Percentiles rank a stretch among this genome's conserved stretches.
Conservation (phyloP, 2,329 filamentous ascomycete species). For the Podosphaera aphanis region DNA sequence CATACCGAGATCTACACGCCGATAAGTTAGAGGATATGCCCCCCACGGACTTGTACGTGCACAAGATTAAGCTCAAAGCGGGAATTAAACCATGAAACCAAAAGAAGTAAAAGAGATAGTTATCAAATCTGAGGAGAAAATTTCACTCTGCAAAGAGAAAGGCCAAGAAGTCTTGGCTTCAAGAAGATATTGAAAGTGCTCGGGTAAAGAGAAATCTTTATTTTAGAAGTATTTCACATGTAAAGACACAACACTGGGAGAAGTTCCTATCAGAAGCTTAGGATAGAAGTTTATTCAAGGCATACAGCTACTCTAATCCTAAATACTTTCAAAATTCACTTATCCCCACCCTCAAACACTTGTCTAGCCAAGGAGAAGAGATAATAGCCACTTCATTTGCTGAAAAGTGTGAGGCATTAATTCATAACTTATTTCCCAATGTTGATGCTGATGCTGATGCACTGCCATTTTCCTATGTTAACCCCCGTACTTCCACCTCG, state of each 20-base stretch:
- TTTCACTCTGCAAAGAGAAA: neutral
- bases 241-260: neutral
- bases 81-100: too few relatives aligned
- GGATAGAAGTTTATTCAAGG: neutral
- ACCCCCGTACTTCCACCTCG: too few relatives aligned
- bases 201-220: neutral
- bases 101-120: too few relatives aligned
- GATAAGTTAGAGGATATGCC: too few relatives aligned
- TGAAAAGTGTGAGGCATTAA: neutral
- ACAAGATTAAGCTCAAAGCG: too few relatives aligned
- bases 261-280: neutral
- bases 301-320: too few relatives aligned
- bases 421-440: neutral
- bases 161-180: neutral
- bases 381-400: neutral
- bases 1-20: too few relatives aligned
- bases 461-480: too few relatives aligned
- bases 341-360: neutral
- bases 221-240: neutral
- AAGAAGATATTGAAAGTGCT: neutral
- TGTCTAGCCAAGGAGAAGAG: neutral
- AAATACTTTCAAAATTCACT: neutral
- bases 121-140: neutral
- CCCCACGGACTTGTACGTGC: too few relatives aligned
- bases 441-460: too few relatives aligned